phyloP scores from a whole-genome alignment of 2,329 filamentous ascomycete genomes.

The Colletotrichum sp. region DNA sequence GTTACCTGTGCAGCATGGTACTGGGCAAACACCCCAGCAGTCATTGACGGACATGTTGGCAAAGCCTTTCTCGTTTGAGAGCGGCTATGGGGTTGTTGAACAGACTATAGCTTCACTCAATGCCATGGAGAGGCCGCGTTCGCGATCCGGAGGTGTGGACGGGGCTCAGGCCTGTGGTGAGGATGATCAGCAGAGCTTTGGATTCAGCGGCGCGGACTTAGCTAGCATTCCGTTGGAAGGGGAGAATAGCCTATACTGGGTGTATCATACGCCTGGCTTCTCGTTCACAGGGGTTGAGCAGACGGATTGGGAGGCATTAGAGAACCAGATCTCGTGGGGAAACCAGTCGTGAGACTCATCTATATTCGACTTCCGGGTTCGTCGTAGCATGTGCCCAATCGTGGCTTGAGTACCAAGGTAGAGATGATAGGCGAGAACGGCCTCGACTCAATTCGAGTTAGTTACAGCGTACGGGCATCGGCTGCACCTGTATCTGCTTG shows the following conservation, averaged over 20 bases:
- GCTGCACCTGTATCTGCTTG: too few relatives aligned
- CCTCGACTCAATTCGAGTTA: accelerated
- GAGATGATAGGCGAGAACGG: too few relatives aligned
- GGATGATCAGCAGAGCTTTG: neutral
- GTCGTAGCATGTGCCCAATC: too few relatives aligned
- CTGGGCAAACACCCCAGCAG: neutral
- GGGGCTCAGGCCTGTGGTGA: too few relatives aligned
- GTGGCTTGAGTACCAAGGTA: too few relatives aligned
- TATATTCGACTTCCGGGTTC: too few relatives aligned
- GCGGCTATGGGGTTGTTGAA: neutral
- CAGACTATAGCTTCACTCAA: neutral
- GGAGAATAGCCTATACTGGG: constrained; percentile 4
- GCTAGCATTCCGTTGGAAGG: constrained; percentile 1
- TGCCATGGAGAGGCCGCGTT: neutral
- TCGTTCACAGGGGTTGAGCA: constrained; percentile 2
- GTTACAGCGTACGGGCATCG: too few relatives aligned
- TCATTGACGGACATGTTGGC: neutral
- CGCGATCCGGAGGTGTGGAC: neutral
- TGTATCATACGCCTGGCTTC: neutral
- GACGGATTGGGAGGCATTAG: constrained; percentile 9
- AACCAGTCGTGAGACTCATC: neutral
- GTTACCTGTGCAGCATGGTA: neutral
- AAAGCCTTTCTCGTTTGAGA: neutral
- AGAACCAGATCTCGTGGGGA: neutral
- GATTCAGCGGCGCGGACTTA: neutral